phyloP scores from a whole-genome alignment of 371 early-diverging fungal species.

The Syncephalastrum contaminatum region DNA sequence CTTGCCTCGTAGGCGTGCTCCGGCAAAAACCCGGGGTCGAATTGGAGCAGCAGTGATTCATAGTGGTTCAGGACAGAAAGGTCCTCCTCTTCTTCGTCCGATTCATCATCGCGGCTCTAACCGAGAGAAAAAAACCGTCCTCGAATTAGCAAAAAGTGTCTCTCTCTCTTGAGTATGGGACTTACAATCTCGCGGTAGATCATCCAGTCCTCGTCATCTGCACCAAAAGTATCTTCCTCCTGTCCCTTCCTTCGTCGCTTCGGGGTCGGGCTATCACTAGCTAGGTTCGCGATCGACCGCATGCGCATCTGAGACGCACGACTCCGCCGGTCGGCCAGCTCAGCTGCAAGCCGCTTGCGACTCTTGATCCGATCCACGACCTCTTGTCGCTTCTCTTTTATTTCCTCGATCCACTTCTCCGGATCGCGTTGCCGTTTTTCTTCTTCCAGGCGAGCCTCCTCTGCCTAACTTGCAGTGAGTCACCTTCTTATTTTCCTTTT shows the following conservation, averaged over 20 bases:
- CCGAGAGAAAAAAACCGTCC: no score
- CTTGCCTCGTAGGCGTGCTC: constrained; percentile 50
- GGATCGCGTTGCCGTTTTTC: constrained; percentile 68
- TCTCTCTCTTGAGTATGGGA: neutral
- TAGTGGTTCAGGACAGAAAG: constrained; percentile 60
- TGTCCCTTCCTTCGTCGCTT: constrained; percentile 60
- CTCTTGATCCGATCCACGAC: constrained; percentile 66
- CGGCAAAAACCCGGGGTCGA: constrained; percentile 74
- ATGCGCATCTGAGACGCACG: constrained; percentile 84
- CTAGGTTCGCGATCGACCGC: constrained; percentile 82
- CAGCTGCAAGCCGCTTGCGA: constrained; percentile 64
- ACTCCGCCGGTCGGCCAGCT: constrained; percentile 83
- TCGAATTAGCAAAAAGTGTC: neutral
- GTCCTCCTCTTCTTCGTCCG: constrained; percentile 85
- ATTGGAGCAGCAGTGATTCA: constrained; percentile 66
- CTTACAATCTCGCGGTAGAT: constrained; percentile 86
- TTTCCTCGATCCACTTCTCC: constrained; percentile 70
- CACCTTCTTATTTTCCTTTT: neutral
- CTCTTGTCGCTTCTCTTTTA: constrained; percentile 60
- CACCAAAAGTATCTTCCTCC: constrained; percentile 89
- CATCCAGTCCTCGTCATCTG: constrained; percentile 92
- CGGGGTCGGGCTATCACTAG: constrained; percentile 55
- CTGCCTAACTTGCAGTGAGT: constrained; percentile 44
- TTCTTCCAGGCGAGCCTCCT: constrained; percentile 68
- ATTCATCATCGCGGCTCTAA: constrained; percentile 80